Conservation (phyloP, 2,329 filamentous ascomycete genomes). For the Massarina eburnea region DNA sequence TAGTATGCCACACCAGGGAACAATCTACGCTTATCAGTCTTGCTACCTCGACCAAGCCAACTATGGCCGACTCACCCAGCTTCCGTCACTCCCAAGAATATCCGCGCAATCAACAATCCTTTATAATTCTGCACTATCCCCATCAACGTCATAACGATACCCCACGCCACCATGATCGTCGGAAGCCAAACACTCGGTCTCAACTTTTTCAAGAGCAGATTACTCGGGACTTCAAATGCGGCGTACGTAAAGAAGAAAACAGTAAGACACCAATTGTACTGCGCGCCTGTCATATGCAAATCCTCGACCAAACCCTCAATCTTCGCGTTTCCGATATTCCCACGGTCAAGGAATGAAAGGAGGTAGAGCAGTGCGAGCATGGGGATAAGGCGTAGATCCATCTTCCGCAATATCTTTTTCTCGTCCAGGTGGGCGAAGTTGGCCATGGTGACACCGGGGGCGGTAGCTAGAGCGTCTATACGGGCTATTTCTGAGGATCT, state of each 20-base stretch:
- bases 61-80: conserved; percentile 25
- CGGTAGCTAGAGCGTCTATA: conserved; percentile 29
- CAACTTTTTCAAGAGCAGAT: conserved; percentile 44
- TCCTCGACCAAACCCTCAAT: conserved; percentile 64
- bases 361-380: conserved; percentile 48
- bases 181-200: conserved; percentile 41
- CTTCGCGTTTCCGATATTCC: conserved; percentile 67
- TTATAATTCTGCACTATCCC: conserved; percentile 50
- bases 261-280: conserved; percentile 63
- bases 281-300: conserved; percentile 53
- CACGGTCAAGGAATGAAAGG: conserved; percentile 57
- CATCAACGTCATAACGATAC: conserved; percentile 54
- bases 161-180: conserved; percentile 55
- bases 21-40: conserved; percentile 17
- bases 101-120: conserved; percentile 48
- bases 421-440: conserved; percentile 43
- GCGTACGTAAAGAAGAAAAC: conserved; percentile 59
- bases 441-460: conserved; percentile 26
- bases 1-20: conserved; percentile 52
- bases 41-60: background rate
- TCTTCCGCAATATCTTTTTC: conserved; percentile 46
- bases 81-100: conserved; percentile 48
- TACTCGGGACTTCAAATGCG: conserved; percentile 43
- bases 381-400: conserved; percentile 36
- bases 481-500: conserved; percentile 20